Conservation (phyloP, 352 stramenopile species). For the Phytophthora parvispora region DNA sequence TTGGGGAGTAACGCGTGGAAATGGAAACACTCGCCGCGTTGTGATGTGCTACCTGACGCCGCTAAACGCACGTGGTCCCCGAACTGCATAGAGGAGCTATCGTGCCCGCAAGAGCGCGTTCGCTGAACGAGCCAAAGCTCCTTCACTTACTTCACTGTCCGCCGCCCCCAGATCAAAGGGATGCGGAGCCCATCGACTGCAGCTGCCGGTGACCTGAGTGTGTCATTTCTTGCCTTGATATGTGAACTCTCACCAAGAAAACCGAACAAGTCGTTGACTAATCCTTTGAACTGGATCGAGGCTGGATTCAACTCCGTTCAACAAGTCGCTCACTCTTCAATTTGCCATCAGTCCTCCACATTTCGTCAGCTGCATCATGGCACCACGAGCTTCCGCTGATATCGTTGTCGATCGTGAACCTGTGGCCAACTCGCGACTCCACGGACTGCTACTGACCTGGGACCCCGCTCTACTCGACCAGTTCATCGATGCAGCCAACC, state of each 20-base stretch:
- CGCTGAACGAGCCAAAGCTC: slow-evolving; percentile 15
- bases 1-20: background rate
- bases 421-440: background rate
- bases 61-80: slow-evolving; percentile 3
- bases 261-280: too few species aligned
- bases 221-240: slow-evolving; percentile 16
- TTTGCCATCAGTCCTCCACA: slow-evolving; percentile 10
- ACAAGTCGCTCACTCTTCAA: slow-evolving; percentile 19
- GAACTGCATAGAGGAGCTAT: slow-evolving; percentile 9
- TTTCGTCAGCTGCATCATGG: slow-evolving; percentile 9
- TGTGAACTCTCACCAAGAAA: too few species aligned
- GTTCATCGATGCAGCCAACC: slow-evolving; percentile 38
- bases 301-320: too few species aligned
- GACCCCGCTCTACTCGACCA: slow-evolving; percentile 17
- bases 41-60: background rate
- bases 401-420: slow-evolving; percentile 13
- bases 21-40: background rate
- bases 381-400: slow-evolving; percentile 22
- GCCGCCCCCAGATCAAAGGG: slow-evolving; percentile 2
- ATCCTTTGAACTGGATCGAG: too few species aligned
- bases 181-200: slow-evolving; percentile 5
- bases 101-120: slow-evolving; percentile 19
- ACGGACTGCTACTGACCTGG: slow-evolving; percentile 29
- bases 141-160: background rate
- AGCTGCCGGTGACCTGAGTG: slow-evolving; percentile 18